Evolutionary conservation across 306 rosid genomes (phyloP), one percentile per base, ranked within the genome.

Genomic region (Fagus sylvatica): DNA sequence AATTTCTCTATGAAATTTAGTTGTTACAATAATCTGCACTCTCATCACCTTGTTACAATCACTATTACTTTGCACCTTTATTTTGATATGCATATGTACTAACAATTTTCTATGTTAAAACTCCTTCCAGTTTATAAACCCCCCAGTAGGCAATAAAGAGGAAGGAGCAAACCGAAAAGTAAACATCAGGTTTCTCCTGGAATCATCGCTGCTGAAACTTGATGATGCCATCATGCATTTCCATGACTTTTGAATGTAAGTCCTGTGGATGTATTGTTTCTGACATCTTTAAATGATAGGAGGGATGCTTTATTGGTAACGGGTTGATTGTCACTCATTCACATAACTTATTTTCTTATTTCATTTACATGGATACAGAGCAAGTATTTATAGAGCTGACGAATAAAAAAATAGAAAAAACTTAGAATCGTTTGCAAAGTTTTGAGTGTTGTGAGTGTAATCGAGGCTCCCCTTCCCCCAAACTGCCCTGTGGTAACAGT

Each of bases 161-260:
- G 76, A 84, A 81, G 83, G 83, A 82, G 70, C 54, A 75, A 59
- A 74, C 15, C 83, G 86, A 75, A 74, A 77, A 16, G 64, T 32
- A 51, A 82, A 61, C 28, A 77, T 80, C 43, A 51, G 79, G 79
- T 40, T 77, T 8, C 84, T 89, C 61, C 81, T 95, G 48, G 88
- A 83, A 54, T 83, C 92, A 42, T 89, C 97, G 4, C 76, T 92
- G 68, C 49, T 91, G 91, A 91, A 91, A 81, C 93, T 95, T 43
- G 98, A 91, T 36, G 98, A 92, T 72, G 89, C 96, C 48, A 59
- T 92, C 19, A 95, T 92, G 98, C 98, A 89, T 83, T 95, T 95
- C 88, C 96, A 89, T 86, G 89, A 94, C 82, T 92, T 94, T 76
- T 92, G 85, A 91, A 43, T 41, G 67, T 61, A 48, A 59, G 39